These are phyloP conservation scores for Cryptococcus sp. DNA, from an alignment of 1,284 basidiomycete species.

Conservation along the genomic window DNA sequence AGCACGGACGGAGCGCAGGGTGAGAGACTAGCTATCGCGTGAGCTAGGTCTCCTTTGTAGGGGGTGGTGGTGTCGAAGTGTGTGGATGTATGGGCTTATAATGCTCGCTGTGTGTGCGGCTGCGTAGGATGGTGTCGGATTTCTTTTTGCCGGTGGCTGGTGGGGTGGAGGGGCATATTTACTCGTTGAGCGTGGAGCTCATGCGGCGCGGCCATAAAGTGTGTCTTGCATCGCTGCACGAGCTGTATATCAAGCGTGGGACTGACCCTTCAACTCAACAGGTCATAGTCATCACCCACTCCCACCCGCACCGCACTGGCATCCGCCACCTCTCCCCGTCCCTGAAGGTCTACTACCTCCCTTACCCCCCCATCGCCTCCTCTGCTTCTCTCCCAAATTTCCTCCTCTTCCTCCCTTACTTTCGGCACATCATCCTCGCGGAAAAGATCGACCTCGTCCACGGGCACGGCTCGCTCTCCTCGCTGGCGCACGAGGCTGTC, in stretches of 20 bases:
- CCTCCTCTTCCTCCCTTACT: slow-evolving; percentile 83
- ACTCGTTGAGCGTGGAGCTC: slow-evolving; percentile 82
- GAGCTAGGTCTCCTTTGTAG: slow-evolving; percentile 14
- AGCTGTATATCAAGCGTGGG: no score
- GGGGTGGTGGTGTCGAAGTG: slow-evolving; percentile 1
- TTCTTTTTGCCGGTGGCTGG: slow-evolving; percentile 95
- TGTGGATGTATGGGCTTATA: slow-evolving; percentile 17
- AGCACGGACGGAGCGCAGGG: slow-evolving; percentile 1
- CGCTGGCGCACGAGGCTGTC: slow-evolving; percentile 88
- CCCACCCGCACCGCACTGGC: slow-evolving; percentile 81
- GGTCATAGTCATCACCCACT: slow-evolving; percentile 94
- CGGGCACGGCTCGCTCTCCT: slow-evolving; percentile 84
- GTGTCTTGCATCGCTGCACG: slow-evolving; percentile 15
- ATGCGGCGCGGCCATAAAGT: slow-evolving; percentile 83
- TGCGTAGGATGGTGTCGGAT: slow-evolving; percentile 78
- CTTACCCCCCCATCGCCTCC: slow-evolving; percentile 79
- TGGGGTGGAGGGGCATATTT: slow-evolving; percentile 96
- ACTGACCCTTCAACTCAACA: slow-evolving; percentile 39
- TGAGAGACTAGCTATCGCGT: slow-evolving; percentile 27
- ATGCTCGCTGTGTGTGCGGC: slow-evolving; percentile 12
- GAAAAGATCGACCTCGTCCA: slow-evolving; percentile 87
- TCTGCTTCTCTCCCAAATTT: slow-evolving; percentile 93
- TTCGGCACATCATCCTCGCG: slow-evolving; percentile 81
- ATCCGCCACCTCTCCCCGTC: slow-evolving; percentile 78
- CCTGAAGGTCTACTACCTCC: slow-evolving; percentile 93